Base-by-base conservation (phyloP, 441 rosid genomes). In the Macaranga tanarius region DNA sequence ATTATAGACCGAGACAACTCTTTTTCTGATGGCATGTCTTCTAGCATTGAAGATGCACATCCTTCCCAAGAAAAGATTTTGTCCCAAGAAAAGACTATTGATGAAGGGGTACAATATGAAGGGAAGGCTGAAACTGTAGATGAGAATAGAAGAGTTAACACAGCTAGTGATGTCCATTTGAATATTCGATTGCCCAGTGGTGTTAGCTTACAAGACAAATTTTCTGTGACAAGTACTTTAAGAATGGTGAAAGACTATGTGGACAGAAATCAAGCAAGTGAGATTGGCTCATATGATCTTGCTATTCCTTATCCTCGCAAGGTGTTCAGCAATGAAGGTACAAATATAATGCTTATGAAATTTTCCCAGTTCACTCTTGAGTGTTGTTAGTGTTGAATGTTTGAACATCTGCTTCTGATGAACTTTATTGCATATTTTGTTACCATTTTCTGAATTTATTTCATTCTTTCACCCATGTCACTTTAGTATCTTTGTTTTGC, bases 301-400 rank as follows among this genome's bases (percentile, higher is more conserved):
- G 96, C 92, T 19, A 75, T 87, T 77, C 97, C 93, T 56, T 89
- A 88, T 81, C 96, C 96, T 38, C 90, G 89, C 76, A 90, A 85
- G 83, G 85, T 89, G 26, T 93, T 90, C 77, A 79, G 73, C 76
- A 87, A 86, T 86, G 87, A 89, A 89, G 97, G 96, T 90, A 87
- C 50, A 84, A 55, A 74, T 52, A 77, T 51, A 28, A 52, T 44
- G 40, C 67, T 63, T 51, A 22, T 44, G 57, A 45, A 9, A 52
- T 31, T 31, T 58, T 25, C 44, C 47, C 19, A 28, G 10, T n/a
- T 57, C 54, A 19, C 45, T 56, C 23, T 3, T 13, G 22, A 28
- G 57, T 31, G 42, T 31, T 75, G 54, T 55, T 73, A 7, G 9
- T 22, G 1, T n/a, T 57, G 45, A 34, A 45, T 62, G 61, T 51